These are phyloP conservation scores for Leucocoprinus leucothites DNA, from an alignment of 768 basidiomycete species.

Conservation along the genomic window DNA sequence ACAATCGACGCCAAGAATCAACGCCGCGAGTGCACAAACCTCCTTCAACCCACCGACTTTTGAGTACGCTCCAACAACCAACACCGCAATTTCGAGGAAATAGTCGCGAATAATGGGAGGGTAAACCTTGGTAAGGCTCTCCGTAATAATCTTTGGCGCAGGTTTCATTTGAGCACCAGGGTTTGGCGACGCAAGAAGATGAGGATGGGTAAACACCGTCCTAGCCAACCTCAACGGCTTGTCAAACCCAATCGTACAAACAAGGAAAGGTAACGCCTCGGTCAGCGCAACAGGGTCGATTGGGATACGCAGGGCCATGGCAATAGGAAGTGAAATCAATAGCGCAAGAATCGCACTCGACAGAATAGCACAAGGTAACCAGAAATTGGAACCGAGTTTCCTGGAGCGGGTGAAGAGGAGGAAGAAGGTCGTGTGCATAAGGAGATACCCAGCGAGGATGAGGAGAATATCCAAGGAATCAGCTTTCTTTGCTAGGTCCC, in stretches of 20 bases:
- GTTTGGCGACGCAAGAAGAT: conserved; percentile 41
- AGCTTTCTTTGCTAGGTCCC: conserved; percentile 87
- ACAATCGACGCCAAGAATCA: conserved; percentile 87
- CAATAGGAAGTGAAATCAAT: conserved; percentile 78
- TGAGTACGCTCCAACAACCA: conserved; percentile 82
- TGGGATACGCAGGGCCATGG: conserved; percentile 69
- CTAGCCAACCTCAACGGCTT: conserved; percentile 91
- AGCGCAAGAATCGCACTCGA: conserved; percentile 81
- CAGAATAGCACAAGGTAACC: conserved; percentile 65
- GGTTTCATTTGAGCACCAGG: conserved; percentile 51
- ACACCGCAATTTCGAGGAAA: conserved; percentile 85
- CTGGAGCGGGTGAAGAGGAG: conserved; percentile 87
- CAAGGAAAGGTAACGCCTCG: conserved; percentile 95
- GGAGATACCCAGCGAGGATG: conserved; percentile 87
- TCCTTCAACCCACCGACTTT: conserved; percentile 88
- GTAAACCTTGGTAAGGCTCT: conserved; percentile 78
- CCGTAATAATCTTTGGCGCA: conserved; percentile 79
- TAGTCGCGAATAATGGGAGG: conserved; percentile 90
- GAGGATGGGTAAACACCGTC: conserved; percentile 84
- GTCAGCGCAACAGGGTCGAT: conserved; percentile 92
- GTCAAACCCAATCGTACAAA: conserved; percentile 97
- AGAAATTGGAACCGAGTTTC: conserved; percentile 68
- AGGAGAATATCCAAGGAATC: conserved; percentile 95
- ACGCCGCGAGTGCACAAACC: conserved; percentile 91
- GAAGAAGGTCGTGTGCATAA: conserved; percentile 96